A percentile compares a stretch with the other conserved stretches of the same genome.
These are phyloP conservation scores for Pseudogymnoascus sp. DNA, from an alignment of 2,329 filamentous ascomycete species.

Conservation along the genomic window DNA sequence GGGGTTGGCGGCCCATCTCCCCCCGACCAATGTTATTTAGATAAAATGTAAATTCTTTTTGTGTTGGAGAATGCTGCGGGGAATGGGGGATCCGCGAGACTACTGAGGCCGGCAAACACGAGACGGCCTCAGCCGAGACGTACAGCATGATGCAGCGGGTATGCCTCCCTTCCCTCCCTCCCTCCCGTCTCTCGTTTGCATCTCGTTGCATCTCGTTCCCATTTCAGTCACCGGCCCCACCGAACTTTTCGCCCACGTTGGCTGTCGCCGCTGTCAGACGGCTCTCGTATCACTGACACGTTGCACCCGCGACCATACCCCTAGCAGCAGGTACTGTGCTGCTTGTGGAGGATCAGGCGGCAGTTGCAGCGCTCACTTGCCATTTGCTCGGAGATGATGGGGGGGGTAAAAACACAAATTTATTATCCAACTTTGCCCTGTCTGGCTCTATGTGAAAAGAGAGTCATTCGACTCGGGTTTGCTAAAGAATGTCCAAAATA, in stretches of 20 bases:
- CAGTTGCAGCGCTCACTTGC: background rate
- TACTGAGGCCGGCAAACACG: background rate
- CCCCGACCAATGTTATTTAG: background rate
- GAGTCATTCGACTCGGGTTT: background rate
- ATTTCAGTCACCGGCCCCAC: background rate
- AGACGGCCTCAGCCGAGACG: background rate
- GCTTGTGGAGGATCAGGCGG: background rate
- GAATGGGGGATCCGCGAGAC: background rate
- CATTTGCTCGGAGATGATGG: background rate
- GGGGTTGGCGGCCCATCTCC: background rate
- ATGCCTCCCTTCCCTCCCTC: background rate
- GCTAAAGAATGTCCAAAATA: background rate
- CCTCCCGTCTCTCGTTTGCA: background rate
- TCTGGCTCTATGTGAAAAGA: background rate
- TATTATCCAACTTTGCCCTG: background rate
- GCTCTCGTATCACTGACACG: background rate
- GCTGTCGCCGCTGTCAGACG: background rate
- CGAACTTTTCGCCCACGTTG: background rate
- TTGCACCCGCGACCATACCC: background rate
- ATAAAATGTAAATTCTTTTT: background rate
- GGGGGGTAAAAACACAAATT: background rate
- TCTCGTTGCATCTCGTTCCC: background rate
- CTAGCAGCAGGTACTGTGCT: background rate
- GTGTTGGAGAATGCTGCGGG: background rate
- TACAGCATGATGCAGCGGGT: constrained; percentile 4